Base-by-base conservation (phyloP, 1,284 basidiomycete genomes). In the Naganishia liquefaciens region DNA sequence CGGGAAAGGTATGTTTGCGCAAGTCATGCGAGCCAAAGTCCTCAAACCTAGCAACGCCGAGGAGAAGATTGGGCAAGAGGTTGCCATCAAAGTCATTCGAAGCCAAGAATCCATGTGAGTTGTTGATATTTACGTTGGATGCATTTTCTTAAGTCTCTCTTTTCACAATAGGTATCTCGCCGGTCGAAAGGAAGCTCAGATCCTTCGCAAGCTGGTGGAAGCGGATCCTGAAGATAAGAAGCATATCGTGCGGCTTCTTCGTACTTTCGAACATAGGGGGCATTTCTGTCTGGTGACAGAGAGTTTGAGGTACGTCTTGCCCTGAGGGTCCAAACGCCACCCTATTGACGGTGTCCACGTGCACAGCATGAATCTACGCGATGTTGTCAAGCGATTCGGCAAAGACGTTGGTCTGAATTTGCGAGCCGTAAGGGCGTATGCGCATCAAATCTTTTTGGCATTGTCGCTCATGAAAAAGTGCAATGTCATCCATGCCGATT, bases 1-100 rank as follows among this genome's bases (percentile, higher is more conserved):
- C 13, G 96, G 96, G 39, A 94, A 95, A 76, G 96, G 96, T 65
- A 99, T 99, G 93, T 99, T 99, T 78, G 92, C 93, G 47, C 92
- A 90, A 54, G 96, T 99, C 44, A 93, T 98, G 25, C 85, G 90
- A 52, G 94, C 94, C 9, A 87, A 91, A 53, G 86, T 96, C 25
- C 81, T 93, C 37, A 85, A 88, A 71, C 85, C 84, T 9, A 89
- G 91, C 40, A 73, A 80, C 3, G 82, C 74, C 61, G 62, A 65
- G 33, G n/a, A 66, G 58, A 53, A 66, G 47, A 62, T 68, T 10
- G 71, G 86, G 3, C 86, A 85, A 71, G 94, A 99, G 75, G 94
- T 99, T 2, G 96, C 96, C 0, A 97, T 99, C 80, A 99, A 99
- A 80, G 93, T 99, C 70, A 88, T 98, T 55, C 83, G 96, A 42